Conservation (phyloP, 1,284 basidiomycete genomes). For the Sphagnurus paluster region DNA sequence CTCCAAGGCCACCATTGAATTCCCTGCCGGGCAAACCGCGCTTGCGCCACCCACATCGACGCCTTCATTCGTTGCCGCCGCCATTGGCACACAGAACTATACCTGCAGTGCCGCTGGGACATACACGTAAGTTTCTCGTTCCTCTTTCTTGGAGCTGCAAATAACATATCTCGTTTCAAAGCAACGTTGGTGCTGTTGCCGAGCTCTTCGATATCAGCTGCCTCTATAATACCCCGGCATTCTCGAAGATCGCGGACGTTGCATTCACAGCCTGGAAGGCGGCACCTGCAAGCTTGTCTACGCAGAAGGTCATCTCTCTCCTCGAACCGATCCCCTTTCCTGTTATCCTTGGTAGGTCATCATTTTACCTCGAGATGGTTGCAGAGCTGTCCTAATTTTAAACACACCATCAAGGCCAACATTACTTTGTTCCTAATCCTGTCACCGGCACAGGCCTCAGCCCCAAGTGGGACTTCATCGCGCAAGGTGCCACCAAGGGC, state of each 20-base stretch:
- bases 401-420: slow-evolving; percentile 36
- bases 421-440: slow-evolving; percentile 55
- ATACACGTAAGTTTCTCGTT: slow-evolving; percentile 21
- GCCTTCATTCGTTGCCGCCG: slow-evolving; percentile 45
- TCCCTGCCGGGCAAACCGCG: slow-evolving; percentile 19
- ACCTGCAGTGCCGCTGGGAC: slow-evolving; percentile 39
- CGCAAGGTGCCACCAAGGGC: slow-evolving; percentile 32
- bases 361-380: background rate
- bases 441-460: slow-evolving; percentile 40
- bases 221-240: slow-evolving; percentile 39
- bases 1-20: slow-evolving; percentile 20
- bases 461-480: slow-evolving; percentile 63
- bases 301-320: slow-evolving; percentile 34
- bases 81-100: slow-evolving; percentile 51
- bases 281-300: slow-evolving; percentile 25
- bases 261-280: slow-evolving; percentile 41
- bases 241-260: slow-evolving; percentile 40
- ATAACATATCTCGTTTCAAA: slow-evolving; percentile 21
- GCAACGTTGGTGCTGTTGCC: slow-evolving; percentile 51
- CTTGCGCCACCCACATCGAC: slow-evolving; percentile 34
- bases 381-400: background rate
- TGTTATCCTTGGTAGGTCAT: slow-evolving; percentile 29
- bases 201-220: slow-evolving; percentile 63
- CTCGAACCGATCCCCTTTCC: slow-evolving; percentile 28
- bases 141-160: background rate